A percentile compares a stretch with the other conserved stretches of the same genome.
These are phyloP conservation scores for Phytophthora vignae DNA, from an alignment of 352 stramenopile genomes.

Conservation along the genomic window DNA sequence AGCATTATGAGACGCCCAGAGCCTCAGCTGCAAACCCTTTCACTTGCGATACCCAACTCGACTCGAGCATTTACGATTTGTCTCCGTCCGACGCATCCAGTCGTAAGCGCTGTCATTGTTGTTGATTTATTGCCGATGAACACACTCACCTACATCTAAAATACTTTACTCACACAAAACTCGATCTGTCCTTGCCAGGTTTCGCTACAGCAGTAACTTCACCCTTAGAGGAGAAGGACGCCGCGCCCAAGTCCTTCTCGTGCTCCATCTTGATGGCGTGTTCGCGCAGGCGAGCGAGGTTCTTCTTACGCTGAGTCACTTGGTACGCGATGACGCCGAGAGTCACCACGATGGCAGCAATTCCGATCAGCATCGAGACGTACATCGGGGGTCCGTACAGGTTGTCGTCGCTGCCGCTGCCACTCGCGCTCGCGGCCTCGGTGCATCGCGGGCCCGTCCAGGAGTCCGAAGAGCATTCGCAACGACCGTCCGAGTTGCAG, in stretches of 20 bases:
- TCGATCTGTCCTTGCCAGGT: slow-evolving; percentile 34
- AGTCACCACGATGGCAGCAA: slow-evolving; percentile 6
- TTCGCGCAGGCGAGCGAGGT: slow-evolving; percentile 3
- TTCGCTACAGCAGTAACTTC: slow-evolving; percentile 31
- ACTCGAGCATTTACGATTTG: slow-evolving; percentile 3
- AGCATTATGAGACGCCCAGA: not conserved
- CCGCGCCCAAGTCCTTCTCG: slow-evolving; percentile 10
- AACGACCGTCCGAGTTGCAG: slow-evolving; percentile 31
- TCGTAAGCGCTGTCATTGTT: not conserved
- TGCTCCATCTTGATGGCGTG: slow-evolving; percentile 12
- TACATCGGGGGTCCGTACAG: slow-evolving; percentile 27
- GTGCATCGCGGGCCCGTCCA: slow-evolving; percentile 54
- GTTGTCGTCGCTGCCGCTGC: slow-evolving; percentile 9
- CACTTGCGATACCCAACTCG: not conserved
- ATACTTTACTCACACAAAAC: slow-evolving; percentile 38
- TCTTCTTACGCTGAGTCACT: slow-evolving; percentile 24
- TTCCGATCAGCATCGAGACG: slow-evolving; percentile 16
- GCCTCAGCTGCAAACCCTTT: not conserved
- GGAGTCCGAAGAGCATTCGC: slow-evolving; percentile 24
- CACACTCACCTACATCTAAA: not conserved
- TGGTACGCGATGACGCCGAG: slow-evolving; percentile 13
- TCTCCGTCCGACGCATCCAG: not conserved
- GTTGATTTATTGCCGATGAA: not conserved
- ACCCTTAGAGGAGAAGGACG: slow-evolving; percentile 31
- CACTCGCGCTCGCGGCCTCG: slow-evolving; percentile 5